A percentile compares a stretch with the other conserved stretches of the same genome.
Evolutionary conservation across 208 protist genomes (phyloP).

Genomic region (Acanthamoeba culbertsoni): DNA sequence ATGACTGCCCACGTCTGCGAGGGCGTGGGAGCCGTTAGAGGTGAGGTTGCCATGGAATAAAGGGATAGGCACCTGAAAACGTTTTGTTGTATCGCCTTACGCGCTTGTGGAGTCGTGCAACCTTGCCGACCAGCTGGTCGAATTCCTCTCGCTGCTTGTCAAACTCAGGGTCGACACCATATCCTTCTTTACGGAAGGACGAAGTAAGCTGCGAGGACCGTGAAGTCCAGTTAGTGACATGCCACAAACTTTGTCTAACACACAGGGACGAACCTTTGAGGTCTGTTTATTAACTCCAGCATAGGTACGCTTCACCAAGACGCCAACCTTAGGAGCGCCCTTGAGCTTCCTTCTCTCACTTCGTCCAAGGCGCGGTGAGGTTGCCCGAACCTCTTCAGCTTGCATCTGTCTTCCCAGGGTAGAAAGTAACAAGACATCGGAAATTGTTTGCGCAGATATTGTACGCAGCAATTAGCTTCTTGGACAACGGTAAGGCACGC

Average conservation of each 20-base stretch:
- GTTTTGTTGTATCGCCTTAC: slow-evolving; percentile 8
- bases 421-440: too few relatives aligned
- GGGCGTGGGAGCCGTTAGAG: not conserved
- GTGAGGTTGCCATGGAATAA: not conserved
- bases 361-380: not conserved
- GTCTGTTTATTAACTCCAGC: slow-evolving; percentile 27
- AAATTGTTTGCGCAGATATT: too few relatives aligned
- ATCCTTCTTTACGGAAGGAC: not conserved
- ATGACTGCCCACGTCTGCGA: not conserved
- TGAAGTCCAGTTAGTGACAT: too few relatives aligned
- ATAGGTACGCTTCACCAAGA: slow-evolving; percentile 27
- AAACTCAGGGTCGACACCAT: not conserved
- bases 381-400: too few relatives aligned
- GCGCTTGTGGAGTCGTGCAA: not conserved
- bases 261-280: not conserved
- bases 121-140: slow-evolving; percentile 25
- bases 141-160: slow-evolving; percentile 15
- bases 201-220: not conserved
- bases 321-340: not conserved
- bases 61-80: not conserved
- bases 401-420: too few relatives aligned
- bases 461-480: too few relatives aligned
- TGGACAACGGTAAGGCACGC: too few relatives aligned
- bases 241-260: too few relatives aligned
- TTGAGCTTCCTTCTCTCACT: not conserved